phyloP scores from a whole-genome alignment of 1,284 basidiomycete species.

The Leccinum pachyderme region DNA sequence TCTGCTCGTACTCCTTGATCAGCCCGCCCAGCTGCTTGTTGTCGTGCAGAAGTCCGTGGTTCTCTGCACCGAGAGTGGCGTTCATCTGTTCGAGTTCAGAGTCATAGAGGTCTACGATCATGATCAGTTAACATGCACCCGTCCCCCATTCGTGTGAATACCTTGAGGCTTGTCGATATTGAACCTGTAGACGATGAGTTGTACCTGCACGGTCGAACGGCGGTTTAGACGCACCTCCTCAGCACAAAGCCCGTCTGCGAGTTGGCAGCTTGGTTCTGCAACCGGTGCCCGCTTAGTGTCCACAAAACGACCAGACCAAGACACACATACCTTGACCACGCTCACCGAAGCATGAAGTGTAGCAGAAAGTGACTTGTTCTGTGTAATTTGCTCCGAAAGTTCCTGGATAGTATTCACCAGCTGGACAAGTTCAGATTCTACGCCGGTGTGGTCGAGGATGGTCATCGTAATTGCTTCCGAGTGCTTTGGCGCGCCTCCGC shows the following conservation, averaged over 20 bases:
- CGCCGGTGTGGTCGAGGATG: conserved; percentile 42
- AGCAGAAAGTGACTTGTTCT: conserved; percentile 66
- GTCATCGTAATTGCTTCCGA: conserved; percentile 23
- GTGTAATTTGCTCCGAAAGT: conserved; percentile 80
- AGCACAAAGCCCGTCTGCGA: conserved; percentile 90
- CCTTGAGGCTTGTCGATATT: conserved; percentile 91
- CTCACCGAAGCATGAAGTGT: conserved; percentile 64
- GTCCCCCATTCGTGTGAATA: conserved; percentile 29
- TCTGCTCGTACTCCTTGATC: conserved; percentile 96
- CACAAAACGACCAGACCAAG: not conserved
- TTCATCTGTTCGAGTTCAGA: conserved; percentile 94
- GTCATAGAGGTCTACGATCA: conserved; percentile 80
- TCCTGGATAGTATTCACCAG: conserved; percentile 77
- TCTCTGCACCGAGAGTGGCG: conserved; percentile 78
- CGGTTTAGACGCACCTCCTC: conserved; percentile 53
- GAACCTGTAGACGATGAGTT: conserved; percentile 46
- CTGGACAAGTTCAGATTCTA: conserved; percentile 51
- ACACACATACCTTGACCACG: conserved; percentile 69
- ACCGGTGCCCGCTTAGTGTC: conserved; percentile 3
- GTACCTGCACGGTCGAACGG: not conserved
- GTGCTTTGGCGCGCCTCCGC: not conserved
- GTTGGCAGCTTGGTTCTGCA: conserved; percentile 62
- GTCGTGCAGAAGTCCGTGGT: conserved; percentile 85
- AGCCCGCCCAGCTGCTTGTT: conserved; percentile 92
- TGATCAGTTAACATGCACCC: not conserved